Evolutionary conservation across 495 filamentous ascomycete genomes (phyloP), one percentile per base, ranked within the genome.

Genomic region (Terfezia boudieri): DNA sequence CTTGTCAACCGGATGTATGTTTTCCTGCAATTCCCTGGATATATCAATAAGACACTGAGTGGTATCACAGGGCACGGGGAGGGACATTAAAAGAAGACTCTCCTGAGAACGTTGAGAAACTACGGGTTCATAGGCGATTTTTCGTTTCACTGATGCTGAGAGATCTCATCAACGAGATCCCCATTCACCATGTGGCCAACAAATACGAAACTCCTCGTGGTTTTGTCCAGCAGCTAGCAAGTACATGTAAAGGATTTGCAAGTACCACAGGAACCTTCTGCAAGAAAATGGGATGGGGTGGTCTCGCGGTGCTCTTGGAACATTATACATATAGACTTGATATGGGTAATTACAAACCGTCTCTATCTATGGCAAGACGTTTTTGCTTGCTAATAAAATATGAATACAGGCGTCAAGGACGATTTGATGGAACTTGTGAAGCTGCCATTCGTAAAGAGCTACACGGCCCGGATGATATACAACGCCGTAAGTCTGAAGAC

Each of bases 121-220:
- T 74, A 2, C 73, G 77, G 10, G 75, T 83, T 37, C 85, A 88
- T 61, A 75, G 76, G n/a, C 76, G 83, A 16, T 85, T 86, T 60
- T 90, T 86, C 60, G 70, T 82, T 16, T 82, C 84, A 10, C 74
- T 90, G 49, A 85, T 88, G 61, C 76, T 90, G 37, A 79, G 84
- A 17, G 82, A 88, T 60, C 67, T 90, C 36, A 85, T 83, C 66
- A 88, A 86, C 60, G 84, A 88, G 56, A 70, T 77, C 22, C 84
- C 84, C 1, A 71, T 88, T 8, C 75, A 83, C 53, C 63, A 70
- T 1, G 81, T 90, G 37, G 78, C 84, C 1, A 66, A 66, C 16
- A 83, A 83, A 57, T 88, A 84, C 61, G 74, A 75, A 17, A 76
- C 77, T 52, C 76, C 80, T 9, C 75, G 83, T 36, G 84, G 84